Conservation (phyloP, 768 basidiomycete genomes). For the Chiua virens region DNA sequence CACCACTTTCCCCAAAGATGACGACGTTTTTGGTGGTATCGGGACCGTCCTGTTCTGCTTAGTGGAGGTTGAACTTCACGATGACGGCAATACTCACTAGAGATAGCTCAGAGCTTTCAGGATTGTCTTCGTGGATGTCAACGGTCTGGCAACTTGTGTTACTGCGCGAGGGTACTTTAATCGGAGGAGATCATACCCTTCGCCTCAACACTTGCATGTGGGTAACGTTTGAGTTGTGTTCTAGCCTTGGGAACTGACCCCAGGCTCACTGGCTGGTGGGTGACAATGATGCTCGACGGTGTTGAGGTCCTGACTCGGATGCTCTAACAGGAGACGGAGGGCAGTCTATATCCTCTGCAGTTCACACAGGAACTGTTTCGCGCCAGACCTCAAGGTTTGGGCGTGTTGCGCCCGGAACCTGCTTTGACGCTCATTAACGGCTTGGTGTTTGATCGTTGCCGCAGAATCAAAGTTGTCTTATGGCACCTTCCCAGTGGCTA, state of each 20-base stretch:
- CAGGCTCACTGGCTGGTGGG: not conserved
- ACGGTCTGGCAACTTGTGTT: conserved; percentile 11
- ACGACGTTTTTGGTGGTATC: conserved; percentile 18
- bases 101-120: not conserved
- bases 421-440: conserved; percentile 12
- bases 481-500: conserved; percentile 4
- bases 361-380: not conserved
- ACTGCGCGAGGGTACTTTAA: conserved; percentile 1
- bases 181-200: conserved; percentile 13
- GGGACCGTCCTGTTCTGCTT: not conserved
- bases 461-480: not conserved
- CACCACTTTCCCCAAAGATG: conserved; percentile 22
- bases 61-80: not conserved
- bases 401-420: conserved; percentile 6
- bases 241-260: not conserved
- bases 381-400: conserved; percentile 13
- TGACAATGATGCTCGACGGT: not conserved
- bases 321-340: not conserved
- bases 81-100: conserved; percentile 10
- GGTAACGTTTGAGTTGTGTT: not conserved
- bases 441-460: not conserved
- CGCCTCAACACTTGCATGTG: not conserved
- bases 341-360: conserved; percentile 16
- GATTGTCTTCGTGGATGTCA: not conserved
- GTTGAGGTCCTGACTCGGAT: conserved; percentile 2